Evolutionary conservation across 148 eudicot genomes (phyloP).

Genomic region (Amaranthus cruentus): DNA sequence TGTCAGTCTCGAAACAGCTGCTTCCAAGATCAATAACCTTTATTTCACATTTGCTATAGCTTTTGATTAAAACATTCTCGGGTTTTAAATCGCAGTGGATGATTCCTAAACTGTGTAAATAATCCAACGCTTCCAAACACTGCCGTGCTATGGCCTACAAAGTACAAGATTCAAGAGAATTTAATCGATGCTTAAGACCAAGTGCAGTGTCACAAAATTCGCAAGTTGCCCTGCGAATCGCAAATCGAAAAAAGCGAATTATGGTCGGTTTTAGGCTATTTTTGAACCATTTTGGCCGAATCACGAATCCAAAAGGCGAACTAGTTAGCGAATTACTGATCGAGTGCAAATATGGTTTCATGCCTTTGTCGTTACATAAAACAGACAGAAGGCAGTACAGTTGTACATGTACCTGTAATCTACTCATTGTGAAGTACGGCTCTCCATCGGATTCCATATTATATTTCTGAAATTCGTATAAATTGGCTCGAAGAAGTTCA

Average conservation of each 20-base stretch:
- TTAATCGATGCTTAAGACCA: background rate
- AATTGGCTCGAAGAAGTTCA: slow-evolving; percentile 91
- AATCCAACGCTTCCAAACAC: slow-evolving; percentile 85
- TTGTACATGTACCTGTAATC: slow-evolving; percentile 59
- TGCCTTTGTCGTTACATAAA: background rate
- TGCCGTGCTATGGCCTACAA: slow-evolving; percentile 73
- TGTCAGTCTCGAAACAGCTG: slow-evolving; percentile 83
- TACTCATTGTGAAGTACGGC: slow-evolving; percentile 71
- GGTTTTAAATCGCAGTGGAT: slow-evolving; percentile 98
- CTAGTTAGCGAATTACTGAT: too few relatives aligned
- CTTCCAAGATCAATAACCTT: slow-evolving; percentile 97
- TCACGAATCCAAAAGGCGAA: too few relatives aligned
- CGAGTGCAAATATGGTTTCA: background rate
- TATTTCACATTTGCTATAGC: slow-evolving; percentile 83
- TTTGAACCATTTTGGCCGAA: too few relatives aligned
- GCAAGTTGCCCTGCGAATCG: too few relatives aligned
- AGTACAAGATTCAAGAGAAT: background rate
- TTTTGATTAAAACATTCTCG: slow-evolving; percentile 84
- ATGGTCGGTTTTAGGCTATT: too few relatives aligned
- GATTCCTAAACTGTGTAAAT: slow-evolving; percentile 69
- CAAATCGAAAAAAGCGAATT: too few relatives aligned
- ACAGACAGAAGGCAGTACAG: background rate
- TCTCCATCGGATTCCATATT: slow-evolving; percentile 86
- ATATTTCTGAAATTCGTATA: slow-evolving; percentile 88
- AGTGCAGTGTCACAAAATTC: too few relatives aligned